phyloP scores from a whole-genome alignment of 164 flowering plant species.

The Piper longum region DNA sequence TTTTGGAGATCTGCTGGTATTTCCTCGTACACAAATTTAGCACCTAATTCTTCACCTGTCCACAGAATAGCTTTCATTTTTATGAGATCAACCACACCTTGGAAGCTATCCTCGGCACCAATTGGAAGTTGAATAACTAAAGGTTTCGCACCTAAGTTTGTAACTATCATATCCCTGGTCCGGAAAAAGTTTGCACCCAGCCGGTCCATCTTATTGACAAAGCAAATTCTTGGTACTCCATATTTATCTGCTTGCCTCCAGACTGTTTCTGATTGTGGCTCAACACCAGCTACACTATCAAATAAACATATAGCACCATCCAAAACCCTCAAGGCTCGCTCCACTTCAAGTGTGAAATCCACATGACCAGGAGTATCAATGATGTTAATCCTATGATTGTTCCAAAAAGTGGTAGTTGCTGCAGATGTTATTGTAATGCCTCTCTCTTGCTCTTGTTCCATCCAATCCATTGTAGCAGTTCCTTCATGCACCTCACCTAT shows the following conservation, averaged over 20 bases:
- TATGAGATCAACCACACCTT: conserved; percentile 81
- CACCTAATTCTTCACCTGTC: conserved; percentile 97
- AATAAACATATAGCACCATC: conserved; percentile 96
- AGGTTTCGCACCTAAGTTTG: conserved; percentile 95
- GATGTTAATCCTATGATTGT: conserved; percentile 79
- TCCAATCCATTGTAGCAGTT: conserved; percentile 99
- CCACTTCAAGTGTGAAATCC: conserved; percentile 97
- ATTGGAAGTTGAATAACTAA: conserved; percentile 80
- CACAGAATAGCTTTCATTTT: conserved; percentile 78
- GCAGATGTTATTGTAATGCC: conserved; percentile 97
- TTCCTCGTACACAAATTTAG: conserved; percentile 63
- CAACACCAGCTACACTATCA: conserved; percentile 98
- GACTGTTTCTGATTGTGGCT: conserved; percentile 96
- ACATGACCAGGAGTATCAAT: conserved; percentile 99
- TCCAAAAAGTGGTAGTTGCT: conserved; percentile 89
- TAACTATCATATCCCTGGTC: conserved; percentile 89
- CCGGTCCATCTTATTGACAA: conserved; percentile 96
- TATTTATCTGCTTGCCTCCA: conserved; percentile 98
- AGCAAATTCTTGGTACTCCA: conserved; percentile 91
- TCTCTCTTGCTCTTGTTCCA: conserved; percentile 98
- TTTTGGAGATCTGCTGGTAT: conserved; percentile 73
- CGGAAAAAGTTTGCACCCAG: conserved; percentile 91
- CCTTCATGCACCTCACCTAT: conserved; percentile 98
- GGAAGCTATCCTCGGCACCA: conserved; percentile 78
- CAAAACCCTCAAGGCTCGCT: conserved; percentile 87